Conservation (phyloP, 345 rosid genomes). For the Linum tenue region DNA sequence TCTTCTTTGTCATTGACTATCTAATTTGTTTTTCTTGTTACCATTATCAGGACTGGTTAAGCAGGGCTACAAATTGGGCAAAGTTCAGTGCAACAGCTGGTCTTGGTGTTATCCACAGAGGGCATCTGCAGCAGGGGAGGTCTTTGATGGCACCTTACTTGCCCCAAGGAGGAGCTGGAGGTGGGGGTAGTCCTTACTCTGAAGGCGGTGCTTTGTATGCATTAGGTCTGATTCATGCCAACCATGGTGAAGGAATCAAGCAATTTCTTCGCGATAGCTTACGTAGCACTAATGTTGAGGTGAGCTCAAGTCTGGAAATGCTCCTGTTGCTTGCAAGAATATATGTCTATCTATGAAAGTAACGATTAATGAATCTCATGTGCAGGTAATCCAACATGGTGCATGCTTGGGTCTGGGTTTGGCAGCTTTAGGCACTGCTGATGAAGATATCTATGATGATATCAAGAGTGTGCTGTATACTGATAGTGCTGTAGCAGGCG, state of each 20-base stretch:
- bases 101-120: slow-evolving; percentile 96
- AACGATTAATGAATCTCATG: slow-evolving; percentile 3
- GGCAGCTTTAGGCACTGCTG: slow-evolving; percentile 98
- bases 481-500: slow-evolving; percentile 98
- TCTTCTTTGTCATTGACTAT: not conserved
- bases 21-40: slow-evolving; percentile 12
- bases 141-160: slow-evolving; percentile 96
- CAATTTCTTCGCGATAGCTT: slow-evolving; percentile 92
- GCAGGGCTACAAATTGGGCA: slow-evolving; percentile 99
- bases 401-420: slow-evolving; percentile 99
- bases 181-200: slow-evolving; percentile 96
- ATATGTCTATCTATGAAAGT: not conserved
- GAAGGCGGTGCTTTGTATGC: slow-evolving; percentile 99
- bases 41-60: slow-evolving; percentile 82
- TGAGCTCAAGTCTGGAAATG: slow-evolving; percentile 12
- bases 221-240: slow-evolving; percentile 94
- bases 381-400: slow-evolving; percentile 98
- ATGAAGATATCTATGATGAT: slow-evolving; percentile 89
- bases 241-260: slow-evolving; percentile 98
- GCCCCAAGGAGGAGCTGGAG: slow-evolving; percentile 94
- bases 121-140: slow-evolving; percentile 94
- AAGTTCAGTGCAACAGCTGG: slow-evolving; percentile 99
- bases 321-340: not conserved
- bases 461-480: slow-evolving; percentile 73
- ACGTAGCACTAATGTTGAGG: slow-evolving; percentile 89